Percentiles rank a stretch among this genome's conserved stretches.
Conservation (phyloP, 768 basidiomycete species). For the Mycena kentingensis region DNA sequence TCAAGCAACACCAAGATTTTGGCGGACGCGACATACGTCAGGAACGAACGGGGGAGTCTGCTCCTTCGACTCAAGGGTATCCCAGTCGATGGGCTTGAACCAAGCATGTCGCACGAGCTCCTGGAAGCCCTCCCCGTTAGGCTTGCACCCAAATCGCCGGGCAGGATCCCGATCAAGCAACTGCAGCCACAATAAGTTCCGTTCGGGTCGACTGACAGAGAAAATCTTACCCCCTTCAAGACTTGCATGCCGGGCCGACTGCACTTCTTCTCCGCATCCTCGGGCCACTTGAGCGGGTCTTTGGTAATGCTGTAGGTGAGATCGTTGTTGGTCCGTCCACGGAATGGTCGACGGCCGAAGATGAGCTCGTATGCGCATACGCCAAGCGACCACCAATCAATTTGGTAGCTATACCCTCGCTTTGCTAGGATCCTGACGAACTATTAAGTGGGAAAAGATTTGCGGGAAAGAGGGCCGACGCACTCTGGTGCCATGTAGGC, state of each 20-base stretch:
- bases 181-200: slow-evolving; percentile 41
- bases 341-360: slow-evolving; percentile 89
- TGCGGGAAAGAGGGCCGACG: slow-evolving; percentile 20
- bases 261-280: slow-evolving; percentile 81
- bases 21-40: slow-evolving; percentile 54
- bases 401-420: slow-evolving; percentile 90
- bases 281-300: slow-evolving; percentile 87
- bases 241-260: slow-evolving; percentile 77
- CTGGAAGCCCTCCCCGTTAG: slow-evolving; percentile 75
- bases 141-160: slow-evolving; percentile 81
- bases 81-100: slow-evolving; percentile 92
- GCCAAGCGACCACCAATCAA: slow-evolving; percentile 98
- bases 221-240: slow-evolving; percentile 68
- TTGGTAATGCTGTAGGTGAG: slow-evolving; percentile 91
- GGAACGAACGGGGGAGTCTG: slow-evolving; percentile 84
- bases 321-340: slow-evolving; percentile 90
- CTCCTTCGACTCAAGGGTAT: slow-evolving; percentile 74
- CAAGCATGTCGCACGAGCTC: slow-evolving; percentile 82
- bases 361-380: slow-evolving; percentile 92
- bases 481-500: slow-evolving; percentile 96
- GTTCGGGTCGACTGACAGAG: slow-evolving; percentile 6
- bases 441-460: slow-evolving; percentile 7
- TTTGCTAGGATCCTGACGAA: slow-evolving; percentile 72
- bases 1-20: slow-evolving; percentile 9
- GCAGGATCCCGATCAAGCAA: slow-evolving; percentile 84